These are phyloP conservation scores for Inonotus hispidus DNA, from an alignment of 1,284 basidiomycete species.

Conservation along the genomic window DNA sequence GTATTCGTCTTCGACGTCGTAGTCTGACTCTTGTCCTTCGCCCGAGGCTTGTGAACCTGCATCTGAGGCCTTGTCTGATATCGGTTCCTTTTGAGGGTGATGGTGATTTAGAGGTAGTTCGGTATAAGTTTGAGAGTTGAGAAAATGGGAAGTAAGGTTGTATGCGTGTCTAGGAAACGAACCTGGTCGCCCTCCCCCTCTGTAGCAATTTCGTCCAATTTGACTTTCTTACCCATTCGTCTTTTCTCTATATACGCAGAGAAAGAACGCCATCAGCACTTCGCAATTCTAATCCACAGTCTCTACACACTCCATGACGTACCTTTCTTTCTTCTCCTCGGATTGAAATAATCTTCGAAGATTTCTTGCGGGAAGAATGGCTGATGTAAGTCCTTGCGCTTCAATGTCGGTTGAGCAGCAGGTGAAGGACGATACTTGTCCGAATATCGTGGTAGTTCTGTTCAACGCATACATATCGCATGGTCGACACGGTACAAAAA, in stretches of 20 bases:
- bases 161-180: slow-evolving; percentile 20
- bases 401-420: slow-evolving; percentile 55
- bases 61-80: slow-evolving; percentile 59
- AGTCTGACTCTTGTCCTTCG: slow-evolving; percentile 50
- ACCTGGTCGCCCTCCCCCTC: slow-evolving; percentile 60
- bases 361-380: slow-evolving; percentile 75
- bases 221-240: slow-evolving; percentile 40
- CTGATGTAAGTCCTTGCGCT: slow-evolving; percentile 60
- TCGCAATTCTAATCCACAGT: not conserved
- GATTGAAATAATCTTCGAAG: slow-evolving; percentile 73
- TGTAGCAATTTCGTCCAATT: slow-evolving; percentile 53
- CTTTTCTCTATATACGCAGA: slow-evolving; percentile 28
- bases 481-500: not conserved
- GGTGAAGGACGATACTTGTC: slow-evolving; percentile 70
- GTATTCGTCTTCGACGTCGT: slow-evolving; percentile 80
- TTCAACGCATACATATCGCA: slow-evolving; percentile 15
- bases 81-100: slow-evolving; percentile 47
- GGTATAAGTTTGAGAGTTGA: no score
- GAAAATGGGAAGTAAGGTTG: no score
- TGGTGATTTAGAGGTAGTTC: no score
- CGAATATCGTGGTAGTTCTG: slow-evolving; percentile 73
- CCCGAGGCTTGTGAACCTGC: slow-evolving; percentile 54
- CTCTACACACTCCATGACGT: slow-evolving; percentile 11
- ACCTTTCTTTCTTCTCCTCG: slow-evolving; percentile 60
- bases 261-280: slow-evolving; percentile 7